Base-by-base conservation (phyloP, 441 rosid genomes). In the Gossypium aridum region DNA sequence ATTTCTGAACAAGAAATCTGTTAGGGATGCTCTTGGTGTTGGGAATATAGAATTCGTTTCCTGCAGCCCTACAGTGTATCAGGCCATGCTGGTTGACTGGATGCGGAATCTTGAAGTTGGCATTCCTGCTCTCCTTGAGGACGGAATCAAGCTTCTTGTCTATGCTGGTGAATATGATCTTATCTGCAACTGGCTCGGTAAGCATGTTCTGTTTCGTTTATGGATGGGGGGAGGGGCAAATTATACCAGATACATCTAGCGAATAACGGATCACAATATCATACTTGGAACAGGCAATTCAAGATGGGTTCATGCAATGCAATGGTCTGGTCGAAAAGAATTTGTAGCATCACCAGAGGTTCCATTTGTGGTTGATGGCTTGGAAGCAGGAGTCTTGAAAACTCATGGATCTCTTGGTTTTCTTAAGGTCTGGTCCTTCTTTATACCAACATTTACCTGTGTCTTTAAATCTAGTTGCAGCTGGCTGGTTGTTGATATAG, bases 161-260 rank as follows among this genome's bases (percentile, higher is more conserved):
- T 96, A 96, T 57, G 97, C 98, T 0, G 97, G 99, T 76, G 99
- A 96, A 77, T 96, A 96, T 70, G 99, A 96, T 87, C 97, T 96
- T 78, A 96, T 96, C 81, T 96, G 99, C 90, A 96, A 93, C 76
- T 90, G 98, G 97, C 93, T 96, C 17, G 98, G 99, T 95, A 79
- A 78, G 86, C 63, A 54, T 73, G 23, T 66, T 22, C 7, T 23
- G 13, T 67, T 19, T 39, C 12, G 19, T 43, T 53, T 56, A 56
- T 56, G 14, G 26, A 56, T 56, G 45, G 43, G 59, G n/a, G 47
- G 3, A n/a, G 22, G 70, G 13, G 39, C 62, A 23, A 49, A 14
- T 70, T 43, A 25, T 28, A 62, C 69, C 13, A 19, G 47, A 73
- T 25, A 37, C 22, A 54, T 51, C 23, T 49, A 16, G 45, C 47